Evolutionary conservation across 2,329 filamentous ascomycete species (phyloP).

Genomic region (Trichoderma atrobrunneum): DNA sequence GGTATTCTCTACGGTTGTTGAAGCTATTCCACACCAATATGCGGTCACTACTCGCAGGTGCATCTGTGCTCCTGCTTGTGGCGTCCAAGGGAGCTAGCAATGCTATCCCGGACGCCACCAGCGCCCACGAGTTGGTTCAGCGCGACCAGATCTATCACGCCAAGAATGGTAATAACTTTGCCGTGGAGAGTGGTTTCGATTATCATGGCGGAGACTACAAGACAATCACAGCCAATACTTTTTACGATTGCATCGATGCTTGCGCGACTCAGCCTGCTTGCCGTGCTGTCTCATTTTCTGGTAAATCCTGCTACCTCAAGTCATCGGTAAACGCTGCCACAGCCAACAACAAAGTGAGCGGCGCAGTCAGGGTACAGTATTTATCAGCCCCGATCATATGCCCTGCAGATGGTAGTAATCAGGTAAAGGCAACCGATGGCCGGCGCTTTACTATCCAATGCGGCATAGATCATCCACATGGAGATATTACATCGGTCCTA

Average conservation of each 20-base stretch:
- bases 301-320: background rate
- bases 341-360: background rate
- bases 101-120: too few relatives aligned
- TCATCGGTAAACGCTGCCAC: background rate
- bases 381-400: background rate
- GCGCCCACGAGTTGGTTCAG: too few relatives aligned
- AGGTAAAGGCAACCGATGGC: background rate
- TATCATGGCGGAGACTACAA: constrained; percentile 1
- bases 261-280: background rate
- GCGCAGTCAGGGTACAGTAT: background rate
- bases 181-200: background rate
- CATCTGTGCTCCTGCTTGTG: too few relatives aligned
- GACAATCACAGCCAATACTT: background rate
- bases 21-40: too few relatives aligned
- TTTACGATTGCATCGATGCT: background rate
- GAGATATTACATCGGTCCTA: background rate
- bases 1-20: too few relatives aligned
- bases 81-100: too few relatives aligned
- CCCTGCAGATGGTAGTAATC: background rate
- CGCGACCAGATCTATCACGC: too few relatives aligned
- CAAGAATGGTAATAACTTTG: background rate
- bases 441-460: background rate
- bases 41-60: too few relatives aligned
- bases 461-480: background rate
- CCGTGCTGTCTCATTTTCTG: background rate